Percentiles rank a stretch among this genome's conserved stretches.
These are phyloP conservation scores for Litsea cubeba DNA, from an alignment of 164 flowering plant species.

Conservation along the genomic window DNA sequence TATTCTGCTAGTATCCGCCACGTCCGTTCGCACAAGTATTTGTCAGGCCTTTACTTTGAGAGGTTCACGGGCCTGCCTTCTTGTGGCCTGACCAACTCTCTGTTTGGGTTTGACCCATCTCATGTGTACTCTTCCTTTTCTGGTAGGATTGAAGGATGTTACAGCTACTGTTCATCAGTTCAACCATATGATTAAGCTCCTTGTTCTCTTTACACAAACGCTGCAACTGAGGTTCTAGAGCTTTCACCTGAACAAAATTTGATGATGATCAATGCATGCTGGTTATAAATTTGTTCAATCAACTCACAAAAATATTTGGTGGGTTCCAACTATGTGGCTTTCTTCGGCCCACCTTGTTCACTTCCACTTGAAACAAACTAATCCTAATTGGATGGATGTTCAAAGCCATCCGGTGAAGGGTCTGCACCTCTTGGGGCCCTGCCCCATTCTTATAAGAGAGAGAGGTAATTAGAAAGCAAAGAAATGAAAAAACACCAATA, in stretches of 20 bases:
- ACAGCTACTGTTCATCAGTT: constrained; percentile 20
- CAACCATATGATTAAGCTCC: constrained; percentile 19
- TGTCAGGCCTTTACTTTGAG: constrained; percentile 13
- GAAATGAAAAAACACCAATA: no score
- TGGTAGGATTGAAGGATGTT: constrained; percentile 17
- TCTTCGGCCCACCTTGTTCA: neutral
- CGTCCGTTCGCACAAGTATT: constrained; percentile 23
- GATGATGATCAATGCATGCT: neutral
- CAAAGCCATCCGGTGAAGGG: no score
- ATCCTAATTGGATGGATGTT: no score
- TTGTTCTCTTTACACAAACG: constrained; percentile 30
- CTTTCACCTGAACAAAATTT: constrained; percentile 16
- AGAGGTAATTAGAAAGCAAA: no score
- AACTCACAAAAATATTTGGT: no score
- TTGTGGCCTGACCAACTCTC: constrained; percentile 5
- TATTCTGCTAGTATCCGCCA: constrained; percentile 16
- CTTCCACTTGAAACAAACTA: neutral
- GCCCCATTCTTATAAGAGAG: no score
- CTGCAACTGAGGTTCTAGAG: constrained; percentile 20
- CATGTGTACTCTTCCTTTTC: constrained; percentile 1
- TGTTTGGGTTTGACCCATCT: neutral
- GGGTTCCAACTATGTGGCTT: no score
- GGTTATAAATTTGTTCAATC: neutral
- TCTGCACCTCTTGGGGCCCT: no score
- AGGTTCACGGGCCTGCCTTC: constrained; percentile 17